Evolutionary conservation across 2,329 filamentous ascomycete genomes (phyloP), one percentile per base, ranked within the genome.

Genomic region (Neodidymelliopsis sp.): DNA sequence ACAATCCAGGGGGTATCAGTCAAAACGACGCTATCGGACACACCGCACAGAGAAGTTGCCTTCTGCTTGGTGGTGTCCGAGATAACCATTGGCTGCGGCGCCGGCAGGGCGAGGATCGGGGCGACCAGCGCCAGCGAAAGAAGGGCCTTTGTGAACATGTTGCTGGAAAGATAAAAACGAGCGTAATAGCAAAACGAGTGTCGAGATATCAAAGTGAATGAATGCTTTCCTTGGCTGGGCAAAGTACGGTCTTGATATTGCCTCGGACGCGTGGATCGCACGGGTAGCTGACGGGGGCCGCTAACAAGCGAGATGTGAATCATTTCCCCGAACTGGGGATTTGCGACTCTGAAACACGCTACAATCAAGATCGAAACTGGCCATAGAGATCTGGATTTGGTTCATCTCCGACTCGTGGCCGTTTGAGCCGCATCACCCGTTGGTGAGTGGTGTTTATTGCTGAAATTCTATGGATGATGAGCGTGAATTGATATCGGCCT

Each of bases 1-100:
- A 77, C 74, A 30, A 78, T 77, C 74, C 74, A 77, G 7, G 73
- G 74, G 0, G 74, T 75, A 38, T 68, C 66, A 9, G 63, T 59
- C 19, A 78, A 61, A 39, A 76, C 56, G 18, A 62, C 35, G 28
- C 56, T 59, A n/a, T 57, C 49, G 8, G 52, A 47, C 5, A 40
- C 48, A 3, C 54, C 56, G 11, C 59, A 62, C 8, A 59, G 51
- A 15, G 52, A 49, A 12, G 55, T 57, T 1, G 58, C 48, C 19
- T 48, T 35, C 39, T 61, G 58, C 19, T 43, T 53, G 6, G 44
- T 43, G 5, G 56, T 55, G 27, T 57, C 46, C 5, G 53, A 54
- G 20, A 59, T 42, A 18, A 53, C 51, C 22, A 57, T 42, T 25
- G 46, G 52, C 45, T 55, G 48, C 4, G 57, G 57, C 13, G 47